Conservation (phyloP, 169 alveolate species). For the Plasmodium knowlesi region DNA sequence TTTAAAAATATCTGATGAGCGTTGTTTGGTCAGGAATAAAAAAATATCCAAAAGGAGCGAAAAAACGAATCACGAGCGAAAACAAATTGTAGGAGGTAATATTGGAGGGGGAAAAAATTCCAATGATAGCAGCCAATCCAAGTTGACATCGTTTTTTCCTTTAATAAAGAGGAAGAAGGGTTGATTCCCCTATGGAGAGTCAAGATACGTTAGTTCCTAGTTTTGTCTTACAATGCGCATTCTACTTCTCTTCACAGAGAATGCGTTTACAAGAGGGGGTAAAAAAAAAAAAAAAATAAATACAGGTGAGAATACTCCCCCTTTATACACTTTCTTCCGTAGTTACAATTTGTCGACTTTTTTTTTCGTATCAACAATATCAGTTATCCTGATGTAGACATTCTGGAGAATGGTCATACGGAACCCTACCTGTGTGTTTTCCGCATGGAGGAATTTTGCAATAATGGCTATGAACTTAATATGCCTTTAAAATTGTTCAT, state of each 20-base stretch:
- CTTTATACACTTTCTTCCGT: neutral
- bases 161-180: constrained; percentile 22
- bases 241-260: neutral
- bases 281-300: neutral
- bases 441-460: neutral
- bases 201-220: neutral
- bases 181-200: neutral
- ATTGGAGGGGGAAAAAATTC: constrained; percentile 12
- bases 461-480: neutral
- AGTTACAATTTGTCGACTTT: neutral
- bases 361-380: neutral
- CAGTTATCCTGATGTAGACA: neutral
- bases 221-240: neutral
- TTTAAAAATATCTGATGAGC: constrained; percentile 11
- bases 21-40: constrained; percentile 18
- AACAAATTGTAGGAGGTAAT: neutral
- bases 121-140: constrained; percentile 23
- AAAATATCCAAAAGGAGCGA: constrained; percentile 3
- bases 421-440: neutral
- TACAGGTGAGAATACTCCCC: neutral
- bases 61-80: neutral
- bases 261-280: neutral
- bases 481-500: neutral
- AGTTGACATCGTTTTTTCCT: constrained; percentile 48
- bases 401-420: neutral